Percentiles rank a stretch among this genome's conserved stretches.
Evolutionary conservation across 495 filamentous ascomycete genomes (phyloP).

Genomic region (Physcia stellaris): DNA sequence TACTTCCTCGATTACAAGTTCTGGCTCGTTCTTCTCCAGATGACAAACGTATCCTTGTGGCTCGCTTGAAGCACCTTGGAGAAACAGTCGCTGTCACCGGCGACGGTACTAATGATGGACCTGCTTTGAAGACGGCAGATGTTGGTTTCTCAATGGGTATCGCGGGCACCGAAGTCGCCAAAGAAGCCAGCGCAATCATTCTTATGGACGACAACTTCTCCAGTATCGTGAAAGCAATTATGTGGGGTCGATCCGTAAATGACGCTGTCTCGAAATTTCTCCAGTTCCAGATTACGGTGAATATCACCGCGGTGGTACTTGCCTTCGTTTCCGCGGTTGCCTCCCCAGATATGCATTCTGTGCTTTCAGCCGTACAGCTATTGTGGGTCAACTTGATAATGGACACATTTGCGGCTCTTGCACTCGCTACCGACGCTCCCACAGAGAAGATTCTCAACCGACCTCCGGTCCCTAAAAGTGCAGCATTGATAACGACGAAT

Average conservation of each 20-base stretch:
- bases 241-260: constrained; percentile 84
- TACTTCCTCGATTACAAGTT: constrained; percentile 66
- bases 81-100: constrained; percentile 82
- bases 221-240: constrained; percentile 77
- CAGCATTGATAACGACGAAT: constrained; percentile 62
- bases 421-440: constrained; percentile 74
- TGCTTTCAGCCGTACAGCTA: constrained; percentile 74
- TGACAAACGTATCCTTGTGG: constrained; percentile 72
- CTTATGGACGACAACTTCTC: constrained; percentile 85
- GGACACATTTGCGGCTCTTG: constrained; percentile 82
- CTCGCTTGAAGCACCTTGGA: constrained; percentile 55
- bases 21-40: constrained; percentile 79
- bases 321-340: constrained; percentile 78
- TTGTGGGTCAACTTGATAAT: constrained; percentile 92
- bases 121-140: constrained; percentile 72
- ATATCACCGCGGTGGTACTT: constrained; percentile 71
- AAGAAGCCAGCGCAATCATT: constrained; percentile 85
- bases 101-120: constrained; percentile 83
- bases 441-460: constrained; percentile 65
- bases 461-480: constrained; percentile 68
- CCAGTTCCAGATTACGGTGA: constrained; percentile 87
- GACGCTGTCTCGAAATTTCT: constrained; percentile 84
- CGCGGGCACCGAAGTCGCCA: constrained; percentile 82
- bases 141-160: constrained; percentile 92
- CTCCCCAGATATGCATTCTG: constrained; percentile 47